A percentile compares a stretch with the other conserved stretches of the same genome.
Conservation (phyloP, 169 alveolate genomes). For the Plasmodium berghei region DNA sequence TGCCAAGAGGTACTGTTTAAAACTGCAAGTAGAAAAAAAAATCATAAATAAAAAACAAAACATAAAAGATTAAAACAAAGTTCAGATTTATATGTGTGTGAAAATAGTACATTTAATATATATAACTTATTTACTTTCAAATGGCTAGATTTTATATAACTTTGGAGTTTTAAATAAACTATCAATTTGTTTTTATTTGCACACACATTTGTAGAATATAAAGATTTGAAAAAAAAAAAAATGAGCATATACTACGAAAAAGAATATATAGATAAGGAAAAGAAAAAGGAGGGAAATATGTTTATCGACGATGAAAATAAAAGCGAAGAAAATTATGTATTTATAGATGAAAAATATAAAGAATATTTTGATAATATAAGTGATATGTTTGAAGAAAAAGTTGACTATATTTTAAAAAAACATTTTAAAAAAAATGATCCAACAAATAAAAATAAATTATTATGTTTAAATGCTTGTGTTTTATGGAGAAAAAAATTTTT, state of each 20-base stretch:
- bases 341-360: slow-evolving; percentile 68
- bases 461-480: slow-evolving; percentile 55
- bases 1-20: no score
- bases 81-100: no score
- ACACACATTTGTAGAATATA: no score
- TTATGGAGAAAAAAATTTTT: slow-evolving; percentile 49
- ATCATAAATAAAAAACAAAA: no score
- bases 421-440: slow-evolving; percentile 72
- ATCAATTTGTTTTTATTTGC: no score
- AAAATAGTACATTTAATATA: no score
- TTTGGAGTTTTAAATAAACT: no score
- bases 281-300: background rate
- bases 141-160: no score
- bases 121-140: no score
- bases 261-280: slow-evolving; percentile 8
- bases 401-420: slow-evolving; percentile 48
- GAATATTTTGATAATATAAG: slow-evolving; percentile 58
- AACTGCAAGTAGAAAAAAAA: no score
- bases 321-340: slow-evolving; percentile 59
- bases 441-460: slow-evolving; percentile 55
- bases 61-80: no score
- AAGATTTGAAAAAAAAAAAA: background rate
- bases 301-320: background rate
- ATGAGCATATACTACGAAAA: slow-evolving; percentile 13
- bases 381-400: slow-evolving; percentile 66